Conservation (phyloP, 257 asterid species). For the Penstemon davidsonii region DNA sequence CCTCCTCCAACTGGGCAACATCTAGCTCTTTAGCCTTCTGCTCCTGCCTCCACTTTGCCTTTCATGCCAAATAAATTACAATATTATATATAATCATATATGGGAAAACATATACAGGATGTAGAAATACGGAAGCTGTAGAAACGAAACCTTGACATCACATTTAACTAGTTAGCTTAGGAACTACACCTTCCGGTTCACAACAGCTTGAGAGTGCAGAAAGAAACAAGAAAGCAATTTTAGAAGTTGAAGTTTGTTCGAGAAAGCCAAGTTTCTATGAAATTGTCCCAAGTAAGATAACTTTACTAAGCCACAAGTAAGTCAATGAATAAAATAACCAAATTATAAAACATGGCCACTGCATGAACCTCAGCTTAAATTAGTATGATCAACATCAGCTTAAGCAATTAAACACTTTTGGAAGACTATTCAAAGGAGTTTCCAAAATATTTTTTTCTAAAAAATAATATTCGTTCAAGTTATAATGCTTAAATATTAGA, state of each 20-base stretch:
- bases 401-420: no score
- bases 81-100: conserved; percentile 20
- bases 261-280: not conserved
- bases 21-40: conserved; percentile 68
- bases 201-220: conserved; percentile 2
- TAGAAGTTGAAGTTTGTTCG: conserved; percentile 6
- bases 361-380: not conserved
- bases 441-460: no score
- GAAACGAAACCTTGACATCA: no score
- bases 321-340: conserved; percentile 3
- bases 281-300: not conserved
- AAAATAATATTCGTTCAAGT: no score
- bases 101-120: conserved; percentile 17
- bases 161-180: not conserved
- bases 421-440: no score
- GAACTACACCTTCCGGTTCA: conserved; percentile 1
- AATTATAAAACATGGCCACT: not conserved
- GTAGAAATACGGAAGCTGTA: not conserved
- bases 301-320: conserved; percentile 1
- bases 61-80: conserved; percentile 34
- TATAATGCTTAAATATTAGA: no score
- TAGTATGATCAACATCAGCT: no score
- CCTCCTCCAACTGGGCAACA: conserved; percentile 68
- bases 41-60: conserved; percentile 86
- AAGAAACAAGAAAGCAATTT: conserved; percentile 5